A percentile compares a stretch with the other conserved stretches of the same genome.
Conservation (phyloP, 805 yeast genomes). For the Candida orba region DNA sequence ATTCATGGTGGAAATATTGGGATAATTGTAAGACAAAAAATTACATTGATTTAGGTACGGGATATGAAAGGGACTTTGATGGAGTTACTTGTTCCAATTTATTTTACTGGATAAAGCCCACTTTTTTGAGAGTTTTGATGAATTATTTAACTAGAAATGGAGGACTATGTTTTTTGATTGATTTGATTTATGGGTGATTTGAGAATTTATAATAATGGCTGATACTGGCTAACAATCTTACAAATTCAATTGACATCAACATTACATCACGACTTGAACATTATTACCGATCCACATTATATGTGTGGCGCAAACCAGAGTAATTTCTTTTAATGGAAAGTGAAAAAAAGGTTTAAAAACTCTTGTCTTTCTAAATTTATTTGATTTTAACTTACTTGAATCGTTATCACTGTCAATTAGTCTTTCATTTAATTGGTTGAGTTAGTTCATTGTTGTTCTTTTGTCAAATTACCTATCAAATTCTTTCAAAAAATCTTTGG, state of each 20-base stretch:
- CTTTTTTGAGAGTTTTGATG: slow-evolving; percentile 39
- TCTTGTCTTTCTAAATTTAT: no score
- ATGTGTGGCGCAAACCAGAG: no score
- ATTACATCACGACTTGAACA: background rate
- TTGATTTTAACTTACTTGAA: no score
- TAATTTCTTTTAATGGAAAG: no score
- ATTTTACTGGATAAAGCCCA: slow-evolving; percentile 46
- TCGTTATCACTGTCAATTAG: no score
- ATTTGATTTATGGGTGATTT: slow-evolving; percentile 37
- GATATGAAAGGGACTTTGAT: slow-evolving; percentile 63
- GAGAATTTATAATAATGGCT: background rate
- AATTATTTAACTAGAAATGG: slow-evolving; percentile 57
- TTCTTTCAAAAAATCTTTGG: no score
- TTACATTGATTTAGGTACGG: slow-evolving; percentile 74
- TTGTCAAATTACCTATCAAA: background rate
- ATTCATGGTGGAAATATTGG: slow-evolving; percentile 91
- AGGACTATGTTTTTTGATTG: slow-evolving; percentile 47
- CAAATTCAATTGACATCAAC: no score
- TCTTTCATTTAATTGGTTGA: background rate
- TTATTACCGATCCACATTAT: no score
- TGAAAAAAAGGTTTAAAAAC: no score
- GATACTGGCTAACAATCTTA: no score
- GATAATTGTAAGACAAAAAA: slow-evolving; percentile 73
- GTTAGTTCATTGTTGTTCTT: background rate
- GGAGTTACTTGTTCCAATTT: slow-evolving; percentile 75